Percentiles rank a stretch among this genome's conserved stretches.
phyloP scores from a whole-genome alignment of 228 moss, liverwort and hornwort species.

The Sphagnum fallax region DNA sequence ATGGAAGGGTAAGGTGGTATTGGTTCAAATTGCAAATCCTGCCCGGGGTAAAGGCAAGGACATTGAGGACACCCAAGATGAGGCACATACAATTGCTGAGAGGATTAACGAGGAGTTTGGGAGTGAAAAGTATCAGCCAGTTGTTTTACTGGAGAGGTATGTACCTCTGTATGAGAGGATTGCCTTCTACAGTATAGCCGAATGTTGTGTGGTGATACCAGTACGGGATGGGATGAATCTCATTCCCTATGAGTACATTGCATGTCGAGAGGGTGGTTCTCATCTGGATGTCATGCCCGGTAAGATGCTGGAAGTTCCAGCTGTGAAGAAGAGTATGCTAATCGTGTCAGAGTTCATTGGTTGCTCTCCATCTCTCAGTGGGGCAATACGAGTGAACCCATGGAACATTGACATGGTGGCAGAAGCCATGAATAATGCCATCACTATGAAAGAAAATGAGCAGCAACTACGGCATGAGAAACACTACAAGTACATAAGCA shows the following conservation, averaged over 20 bases:
- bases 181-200: constrained; percentile 38
- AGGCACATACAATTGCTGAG: constrained; percentile 29
- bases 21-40: constrained; percentile 47
- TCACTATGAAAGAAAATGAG: constrained; percentile 38
- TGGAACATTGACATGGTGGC: constrained; percentile 47
- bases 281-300: constrained; percentile 3
- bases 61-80: constrained; percentile 27
- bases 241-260: constrained; percentile 45
- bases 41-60: constrained; percentile 43
- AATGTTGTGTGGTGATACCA: constrained; percentile 46
- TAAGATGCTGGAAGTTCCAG: neutral
- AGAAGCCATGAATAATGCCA: constrained; percentile 44
- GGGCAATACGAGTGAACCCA: constrained; percentile 48
- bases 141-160: constrained; percentile 31
- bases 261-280: constrained; percentile 32
- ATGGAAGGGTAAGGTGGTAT: constrained; percentile 31
- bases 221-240: constrained; percentile 59
- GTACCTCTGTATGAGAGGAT: constrained; percentile 32
- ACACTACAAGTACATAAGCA: constrained; percentile 48
- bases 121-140: constrained; percentile 28
- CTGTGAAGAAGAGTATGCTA: constrained; percentile 42
- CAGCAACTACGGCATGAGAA: constrained; percentile 45
- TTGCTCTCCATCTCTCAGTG: constrained; percentile 45
- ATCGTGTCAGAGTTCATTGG: constrained; percentile 52
- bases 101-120: constrained; percentile 37